Percentiles rank a stretch among this genome's conserved stretches.
Evolutionary conservation across 768 basidiomycete species (phyloP).

Genomic region (Agrocybe praecox): DNA sequence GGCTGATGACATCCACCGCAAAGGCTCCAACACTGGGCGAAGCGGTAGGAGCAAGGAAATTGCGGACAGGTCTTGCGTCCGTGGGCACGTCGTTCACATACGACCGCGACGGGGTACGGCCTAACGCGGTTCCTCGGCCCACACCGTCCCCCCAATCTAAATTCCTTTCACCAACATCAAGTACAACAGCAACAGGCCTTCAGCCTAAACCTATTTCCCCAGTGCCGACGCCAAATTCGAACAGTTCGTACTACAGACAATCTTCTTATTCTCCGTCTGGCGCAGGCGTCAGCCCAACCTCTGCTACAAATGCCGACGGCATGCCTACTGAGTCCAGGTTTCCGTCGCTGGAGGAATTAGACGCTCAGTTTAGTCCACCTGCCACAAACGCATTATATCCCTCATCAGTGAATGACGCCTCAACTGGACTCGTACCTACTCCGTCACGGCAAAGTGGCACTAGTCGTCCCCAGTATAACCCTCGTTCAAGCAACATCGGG

Average conservation of each 20-base stretch:
- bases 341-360: conserved; percentile 86
- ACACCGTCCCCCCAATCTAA: conserved; percentile 37
- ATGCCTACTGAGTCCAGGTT: conserved; percentile 72
- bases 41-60: conserved; percentile 74
- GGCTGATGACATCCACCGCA: conserved; percentile 43
- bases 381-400: conserved; percentile 25
- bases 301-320: conserved; percentile 33
- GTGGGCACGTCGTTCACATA: conserved; percentile 35
- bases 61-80: conserved; percentile 71
- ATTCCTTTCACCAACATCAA: conserved; percentile 21
- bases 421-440: conserved; percentile 11
- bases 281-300: conserved; percentile 25
- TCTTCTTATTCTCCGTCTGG: conserved; percentile 31
- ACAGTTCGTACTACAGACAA: conserved; percentile 32
- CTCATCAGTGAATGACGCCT: conserved; percentile 19
- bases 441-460: not conserved
- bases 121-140: conserved; percentile 25
- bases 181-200: conserved; percentile 7
- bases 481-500: conserved; percentile 4
- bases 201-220: conserved; percentile 35
- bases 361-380: conserved; percentile 40
- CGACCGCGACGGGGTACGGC: conserved; percentile 29
- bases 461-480: conserved; percentile 4
- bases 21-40: conserved; percentile 73
- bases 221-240: conserved; percentile 24